Base-by-base conservation (phyloP, 2,329 filamentous ascomycete genomes). In the Aspergillus spinulosporus region DNA sequence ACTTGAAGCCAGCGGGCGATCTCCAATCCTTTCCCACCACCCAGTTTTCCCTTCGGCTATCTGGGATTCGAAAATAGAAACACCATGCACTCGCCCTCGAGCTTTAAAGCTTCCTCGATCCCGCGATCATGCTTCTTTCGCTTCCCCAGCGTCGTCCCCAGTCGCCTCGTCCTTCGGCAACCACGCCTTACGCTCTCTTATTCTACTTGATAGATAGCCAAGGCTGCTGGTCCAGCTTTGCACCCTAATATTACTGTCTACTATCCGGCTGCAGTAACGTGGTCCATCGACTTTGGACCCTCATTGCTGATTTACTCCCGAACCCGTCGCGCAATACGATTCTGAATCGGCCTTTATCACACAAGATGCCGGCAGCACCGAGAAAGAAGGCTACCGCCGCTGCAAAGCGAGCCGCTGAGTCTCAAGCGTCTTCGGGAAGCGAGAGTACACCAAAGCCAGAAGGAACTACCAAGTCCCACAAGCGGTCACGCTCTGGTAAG, bases 401-500 rank as follows among this genome's bases (percentile, higher is more conserved):
- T 32, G 32, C 49, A 3, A 63, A 55, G 45, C 61, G 58, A 43
- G 52, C 56, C n/a, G 44, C 49, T 14, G 61, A 62, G 42, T 57
- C 50, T 21, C 72, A 71, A 50, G 65, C 70, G 9, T 65, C 68
- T 1, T 63, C 64, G 14, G 61, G 76, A 62, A 82, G 76, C 64
- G 81, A 81, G 75, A 76, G 78, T 62, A 80, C 78, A 54, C 51
- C 63, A 31, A 73, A 76, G 57, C 68, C 80, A 68, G 73, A 84
- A 62, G 90, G 89, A 77, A 79, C 84, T 31, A 88, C 86, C 68
- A 93, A 96, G 80, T 92, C 94, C 87, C 93, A 97, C 76, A 87
- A 92, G 74, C 86, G 93, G 70, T 97, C 93, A 76, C 87, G 93
- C 78, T 95, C 92, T 85, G 92, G 92, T 96, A 83, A 71, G 88